Percentiles rank a stretch among this genome's conserved stretches.
Conservation (phyloP, 495 filamentous ascomycete species). For the Neurospora intermedia region DNA sequence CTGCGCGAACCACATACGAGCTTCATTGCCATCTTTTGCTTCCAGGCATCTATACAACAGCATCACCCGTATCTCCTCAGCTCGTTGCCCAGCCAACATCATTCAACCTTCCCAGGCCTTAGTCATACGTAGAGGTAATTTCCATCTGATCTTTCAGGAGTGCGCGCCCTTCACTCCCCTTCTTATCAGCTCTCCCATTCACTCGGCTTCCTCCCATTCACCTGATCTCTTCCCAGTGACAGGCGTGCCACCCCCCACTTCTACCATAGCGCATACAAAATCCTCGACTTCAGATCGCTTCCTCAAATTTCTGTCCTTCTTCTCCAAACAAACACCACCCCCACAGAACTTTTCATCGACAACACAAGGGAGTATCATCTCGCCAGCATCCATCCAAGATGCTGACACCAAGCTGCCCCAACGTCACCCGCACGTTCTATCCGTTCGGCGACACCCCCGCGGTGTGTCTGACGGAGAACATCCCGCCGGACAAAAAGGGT, state of each 20-base stretch:
- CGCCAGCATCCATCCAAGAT: not conserved
- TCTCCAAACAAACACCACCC: not conserved
- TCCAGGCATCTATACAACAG: not conserved
- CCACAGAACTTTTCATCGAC: not conserved
- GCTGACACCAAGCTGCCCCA: not conserved
- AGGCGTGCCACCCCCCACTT: not conserved
- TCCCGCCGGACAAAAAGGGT: constrained; percentile 17
- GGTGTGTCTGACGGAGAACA: constrained; percentile 14
- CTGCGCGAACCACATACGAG: no score
- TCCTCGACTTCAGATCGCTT: not conserved
- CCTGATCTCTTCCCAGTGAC: not conserved
- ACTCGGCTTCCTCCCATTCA: not conserved
- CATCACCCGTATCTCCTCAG: not conserved
- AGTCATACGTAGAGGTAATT: not conserved
- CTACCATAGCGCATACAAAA: not conserved
- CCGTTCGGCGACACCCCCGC: constrained; percentile 23
- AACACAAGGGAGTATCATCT: not conserved
- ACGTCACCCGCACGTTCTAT: constrained; percentile 3
- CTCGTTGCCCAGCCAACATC: not conserved
- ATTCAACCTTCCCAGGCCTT: not conserved
- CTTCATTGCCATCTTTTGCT: not conserved
- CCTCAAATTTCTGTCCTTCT: not conserved
- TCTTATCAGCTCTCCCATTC: not conserved
- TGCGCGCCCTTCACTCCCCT: not conserved
- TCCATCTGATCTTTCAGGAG: not conserved